Evolutionary conservation across 306 rosid species (phyloP).

Genomic region (Vicia sativa): DNA sequence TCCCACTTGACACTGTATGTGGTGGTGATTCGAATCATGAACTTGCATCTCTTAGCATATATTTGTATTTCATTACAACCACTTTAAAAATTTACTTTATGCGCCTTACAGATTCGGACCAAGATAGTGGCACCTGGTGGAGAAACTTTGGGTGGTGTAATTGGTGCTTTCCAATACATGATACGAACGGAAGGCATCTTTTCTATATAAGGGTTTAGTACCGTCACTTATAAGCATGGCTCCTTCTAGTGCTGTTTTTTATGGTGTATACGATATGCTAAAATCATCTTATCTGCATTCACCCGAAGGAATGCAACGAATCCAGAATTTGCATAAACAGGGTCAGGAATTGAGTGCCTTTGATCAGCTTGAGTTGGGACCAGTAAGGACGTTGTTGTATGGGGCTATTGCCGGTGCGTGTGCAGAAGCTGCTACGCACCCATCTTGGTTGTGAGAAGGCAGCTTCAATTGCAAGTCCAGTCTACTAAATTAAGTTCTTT

Average conservation of each 20-base stretch:
- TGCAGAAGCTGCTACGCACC: slow-evolving; percentile 93
- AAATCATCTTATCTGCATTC: slow-evolving; percentile 86
- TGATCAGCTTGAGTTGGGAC: slow-evolving; percentile 94
- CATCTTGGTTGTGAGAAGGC: slow-evolving; percentile 92
- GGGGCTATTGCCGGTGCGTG: slow-evolving; percentile 98
- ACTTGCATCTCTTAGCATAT: slow-evolving; percentile 4
- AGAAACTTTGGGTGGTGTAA: slow-evolving; percentile 87
- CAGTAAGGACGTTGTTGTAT: slow-evolving; percentile 72
- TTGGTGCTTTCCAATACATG: slow-evolving; percentile 87
- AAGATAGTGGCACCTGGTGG: slow-evolving; percentile 97
- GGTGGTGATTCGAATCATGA: slow-evolving; percentile 38
- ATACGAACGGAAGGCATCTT: slow-evolving; percentile 89
- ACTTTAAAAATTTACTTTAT: slow-evolving; percentile 29
- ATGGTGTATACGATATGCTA: slow-evolving; percentile 87
- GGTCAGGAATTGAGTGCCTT: slow-evolving; percentile 76
- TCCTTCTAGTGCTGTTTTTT: slow-evolving; percentile 95
- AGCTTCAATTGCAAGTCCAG: slow-evolving; percentile 90
- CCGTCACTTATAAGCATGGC: slow-evolving; percentile 97
- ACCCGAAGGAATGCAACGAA: slow-evolving; percentile 85
- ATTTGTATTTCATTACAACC: slow-evolving; percentile 7
- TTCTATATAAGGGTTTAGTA: slow-evolving; percentile 88
- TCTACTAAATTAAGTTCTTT: slow-evolving; percentile 76
- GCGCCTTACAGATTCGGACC: slow-evolving; percentile 77
- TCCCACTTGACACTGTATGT: slow-evolving; percentile 96
- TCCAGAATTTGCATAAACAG: slow-evolving; percentile 62